Base-by-base conservation (phyloP, 345 rosid species). In the Microthlaspi erraticum region DNA sequence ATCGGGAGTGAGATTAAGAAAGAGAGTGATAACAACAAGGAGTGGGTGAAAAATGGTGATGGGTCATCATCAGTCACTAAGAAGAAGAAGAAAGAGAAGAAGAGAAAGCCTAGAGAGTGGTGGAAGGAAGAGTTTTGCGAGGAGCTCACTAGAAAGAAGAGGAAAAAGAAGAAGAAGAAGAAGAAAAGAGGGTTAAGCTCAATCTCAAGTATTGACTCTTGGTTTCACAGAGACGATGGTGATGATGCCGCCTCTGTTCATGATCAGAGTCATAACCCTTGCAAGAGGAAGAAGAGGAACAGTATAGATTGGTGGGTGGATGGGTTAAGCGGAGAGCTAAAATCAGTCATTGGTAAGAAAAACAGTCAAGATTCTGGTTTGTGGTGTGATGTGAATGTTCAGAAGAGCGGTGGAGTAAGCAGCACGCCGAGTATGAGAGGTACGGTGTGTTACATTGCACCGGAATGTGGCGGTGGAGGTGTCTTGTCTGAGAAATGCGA, bases 391-490 rank as follows among this genome's bases (percentile, higher is more conserved):
- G 82, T 81, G 44, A 88, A 89, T 58, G 77, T 87, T 50, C 92
- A 88, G 0, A 87, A 84, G 82, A 89, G 96, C 18, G 90, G 96
- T 39, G 90, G 88, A 23, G 75, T 89, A 4, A 89, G 92, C 53
- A 89, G 96, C 62, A 89, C 96, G 0, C 96, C 90, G 6, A 89
- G 96, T 57, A 89, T 89, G 96, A 81, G 96, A 80, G 96, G 96
- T 43, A 89, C 96, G 0, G 92, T 89, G 32, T 89, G 96, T 60
- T 89, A 89, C 69, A 85, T 87, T 33, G 92, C 92, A 14, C 96
- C 96, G 5, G 96, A 89, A 71, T 89, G 84, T 46, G 90, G 96
- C 0, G 90, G 92, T 1, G 90, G 90, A 0, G 88, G 96, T 4
- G 68, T 71, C 36, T 45, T 83, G 37, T 89, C 96, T 0, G 96